phyloP scores from a whole-genome alignment of 2,329 filamentous ascomycete species.

The Westerdykella ornata region DNA sequence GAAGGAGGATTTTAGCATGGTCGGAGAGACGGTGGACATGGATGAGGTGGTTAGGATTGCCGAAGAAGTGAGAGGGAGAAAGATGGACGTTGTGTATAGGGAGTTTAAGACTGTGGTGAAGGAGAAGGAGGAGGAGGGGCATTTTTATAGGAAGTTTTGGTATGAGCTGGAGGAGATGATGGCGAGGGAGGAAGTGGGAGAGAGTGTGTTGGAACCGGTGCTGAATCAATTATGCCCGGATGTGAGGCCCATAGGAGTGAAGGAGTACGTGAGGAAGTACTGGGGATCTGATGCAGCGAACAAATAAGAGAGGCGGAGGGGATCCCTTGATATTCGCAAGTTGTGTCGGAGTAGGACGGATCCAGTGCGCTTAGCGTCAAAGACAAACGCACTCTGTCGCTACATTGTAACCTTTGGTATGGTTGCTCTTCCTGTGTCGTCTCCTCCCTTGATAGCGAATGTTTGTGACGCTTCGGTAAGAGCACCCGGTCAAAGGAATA shows the following conservation, averaged over 20 bases:
- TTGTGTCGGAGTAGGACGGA: no score
- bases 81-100: slow-evolving; percentile 15
- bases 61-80: slow-evolving; percentile 14
- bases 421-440: no score
- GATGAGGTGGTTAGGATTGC: slow-evolving; percentile 19
- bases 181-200: slow-evolving; percentile 7
- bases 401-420: no score
- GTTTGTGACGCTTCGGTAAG: no score
- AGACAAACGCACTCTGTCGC: no score
- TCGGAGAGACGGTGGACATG: slow-evolving; percentile 24
- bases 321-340: no score
- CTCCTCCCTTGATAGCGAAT: no score
- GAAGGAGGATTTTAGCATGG: slow-evolving; percentile 28
- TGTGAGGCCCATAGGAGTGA: slow-evolving; percentile 7
- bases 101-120: slow-evolving; percentile 11
- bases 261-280: slow-evolving; percentile 11
- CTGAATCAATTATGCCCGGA: slow-evolving; percentile 8
- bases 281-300: slow-evolving; percentile 1
- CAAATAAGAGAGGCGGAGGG: neutral
- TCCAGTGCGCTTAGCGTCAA: no score
- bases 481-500: no score
- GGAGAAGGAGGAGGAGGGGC: slow-evolving; percentile 4
- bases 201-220: slow-evolving; percentile 8
- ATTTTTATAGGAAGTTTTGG: slow-evolving; percentile 8
- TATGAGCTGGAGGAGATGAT: slow-evolving; percentile 7